Evolutionary conservation across 202 grass and related monocot species (phyloP).

Genomic region (Cymbopogon flexuosus): DNA sequence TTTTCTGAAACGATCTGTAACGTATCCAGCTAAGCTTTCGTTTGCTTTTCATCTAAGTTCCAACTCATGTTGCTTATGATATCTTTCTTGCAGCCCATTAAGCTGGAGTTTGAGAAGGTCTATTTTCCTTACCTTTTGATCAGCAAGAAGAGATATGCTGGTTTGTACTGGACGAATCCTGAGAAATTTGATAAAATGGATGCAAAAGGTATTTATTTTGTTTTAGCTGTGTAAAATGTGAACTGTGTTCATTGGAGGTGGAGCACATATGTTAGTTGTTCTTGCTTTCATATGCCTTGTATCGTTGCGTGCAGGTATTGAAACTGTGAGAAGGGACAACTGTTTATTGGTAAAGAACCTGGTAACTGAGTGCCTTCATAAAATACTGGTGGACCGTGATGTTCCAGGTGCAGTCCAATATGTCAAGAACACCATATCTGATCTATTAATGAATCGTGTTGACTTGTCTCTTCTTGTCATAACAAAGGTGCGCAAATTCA

Average conservation of each 20-base stretch:
- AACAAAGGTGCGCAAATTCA: constrained; percentile 68
- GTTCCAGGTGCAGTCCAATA: constrained; percentile 90
- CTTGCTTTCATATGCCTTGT: constrained; percentile 29
- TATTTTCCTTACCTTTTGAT: constrained; percentile 94
- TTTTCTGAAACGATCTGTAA: neutral
- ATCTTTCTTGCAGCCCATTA: constrained; percentile 72
- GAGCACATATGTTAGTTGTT: neutral
- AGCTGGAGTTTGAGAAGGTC: constrained; percentile 95
- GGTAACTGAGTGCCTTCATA: constrained; percentile 92
- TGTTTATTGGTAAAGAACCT: constrained; percentile 98
- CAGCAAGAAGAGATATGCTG: constrained; percentile 99
- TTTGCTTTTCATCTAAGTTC: no score
- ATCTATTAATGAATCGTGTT: constrained; percentile 95
- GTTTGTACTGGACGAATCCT: constrained; percentile 97
- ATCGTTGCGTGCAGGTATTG: constrained; percentile 60
- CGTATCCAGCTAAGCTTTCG: neutral
- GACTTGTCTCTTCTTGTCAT: constrained; percentile 99
- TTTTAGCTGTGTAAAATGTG: constrained; percentile 8
- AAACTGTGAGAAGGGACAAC: constrained; percentile 98
- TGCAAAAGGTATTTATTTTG: constrained; percentile 63
- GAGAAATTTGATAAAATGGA: constrained; percentile 99
- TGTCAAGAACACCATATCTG: constrained; percentile 97
- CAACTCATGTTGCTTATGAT: constrained; percentile 11
- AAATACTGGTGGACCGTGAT: constrained; percentile 84
- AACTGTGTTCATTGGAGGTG: neutral